phyloP scores from a whole-genome alignment of 2,329 filamentous ascomycete species.

The Fusarium cicatricum region DNA sequence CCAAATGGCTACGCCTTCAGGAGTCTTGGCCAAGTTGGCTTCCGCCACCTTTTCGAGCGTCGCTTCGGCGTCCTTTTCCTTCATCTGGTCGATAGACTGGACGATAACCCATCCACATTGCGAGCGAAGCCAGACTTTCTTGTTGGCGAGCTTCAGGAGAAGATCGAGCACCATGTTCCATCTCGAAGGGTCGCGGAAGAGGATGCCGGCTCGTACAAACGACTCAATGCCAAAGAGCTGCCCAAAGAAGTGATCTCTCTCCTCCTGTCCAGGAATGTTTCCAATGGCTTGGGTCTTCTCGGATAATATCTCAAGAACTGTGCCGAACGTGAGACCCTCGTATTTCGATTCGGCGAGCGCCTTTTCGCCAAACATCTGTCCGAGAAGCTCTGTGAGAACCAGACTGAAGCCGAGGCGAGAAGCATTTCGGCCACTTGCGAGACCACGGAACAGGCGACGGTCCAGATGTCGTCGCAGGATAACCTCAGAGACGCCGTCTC shows the following conservation, averaged over 20 bases:
- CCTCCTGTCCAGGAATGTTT: slow-evolving; percentile 73
- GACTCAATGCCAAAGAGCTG: slow-evolving; percentile 88
- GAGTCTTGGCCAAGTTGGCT: slow-evolving; percentile 76
- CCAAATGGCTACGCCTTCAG: slow-evolving; percentile 92
- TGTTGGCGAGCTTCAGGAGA: slow-evolving; percentile 76
- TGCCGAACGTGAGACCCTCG: slow-evolving; percentile 62
- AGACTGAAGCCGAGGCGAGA: slow-evolving; percentile 90
- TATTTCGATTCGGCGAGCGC: slow-evolving; percentile 58
- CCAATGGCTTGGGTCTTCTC: slow-evolving; percentile 64
- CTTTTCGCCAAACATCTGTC: slow-evolving; percentile 69
- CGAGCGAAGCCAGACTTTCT: slow-evolving; percentile 88
- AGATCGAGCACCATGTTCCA: slow-evolving; percentile 76
- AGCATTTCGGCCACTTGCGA: slow-evolving; percentile 89
- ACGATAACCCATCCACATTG: slow-evolving; percentile 87
- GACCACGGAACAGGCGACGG: slow-evolving; percentile 80
- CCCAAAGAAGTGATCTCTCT: slow-evolving; percentile 85
- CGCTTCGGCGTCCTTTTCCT: slow-evolving; percentile 63
- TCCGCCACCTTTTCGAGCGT: slow-evolving; percentile 70
- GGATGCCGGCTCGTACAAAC: slow-evolving; percentile 79
- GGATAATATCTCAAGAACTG: slow-evolving; percentile 60
- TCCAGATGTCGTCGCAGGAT: slow-evolving; percentile 67
- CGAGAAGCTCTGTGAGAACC: slow-evolving; percentile 82
- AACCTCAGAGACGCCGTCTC: slow-evolving; percentile 58
- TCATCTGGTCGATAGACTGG: slow-evolving; percentile 72
- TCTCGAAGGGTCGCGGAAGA: slow-evolving; percentile 67